phyloP scores from a whole-genome alignment of 768 basidiomycete genomes.

The Suillus hirtellus region DNA sequence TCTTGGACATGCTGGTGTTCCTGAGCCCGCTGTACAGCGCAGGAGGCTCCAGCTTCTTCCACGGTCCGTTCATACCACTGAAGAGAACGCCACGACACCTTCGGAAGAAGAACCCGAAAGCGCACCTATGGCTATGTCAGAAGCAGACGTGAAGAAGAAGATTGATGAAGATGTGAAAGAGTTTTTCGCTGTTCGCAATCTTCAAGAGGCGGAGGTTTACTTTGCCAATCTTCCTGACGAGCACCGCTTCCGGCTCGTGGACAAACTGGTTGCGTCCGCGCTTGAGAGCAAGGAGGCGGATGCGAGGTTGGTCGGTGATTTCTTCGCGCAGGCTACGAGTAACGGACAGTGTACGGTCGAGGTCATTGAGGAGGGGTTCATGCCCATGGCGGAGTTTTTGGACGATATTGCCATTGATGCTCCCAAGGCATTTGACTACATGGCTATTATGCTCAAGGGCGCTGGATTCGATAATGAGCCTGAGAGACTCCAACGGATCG shows the following conservation, averaged over 20 bases:
- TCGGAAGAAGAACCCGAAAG: slow-evolving; percentile 53
- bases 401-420: slow-evolving; percentile 74
- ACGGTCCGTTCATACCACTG: slow-evolving; percentile 64
- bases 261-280: slow-evolving; percentile 70
- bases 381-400: slow-evolving; percentile 68
- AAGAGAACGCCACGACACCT: slow-evolving; percentile 44
- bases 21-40: slow-evolving; percentile 55
- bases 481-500: slow-evolving; percentile 55
- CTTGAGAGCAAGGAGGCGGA: slow-evolving; percentile 84
- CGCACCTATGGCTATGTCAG: slow-evolving; percentile 51
- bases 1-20: slow-evolving; percentile 43
- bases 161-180: slow-evolving; percentile 84
- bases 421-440: slow-evolving; percentile 3
- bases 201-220: slow-evolving; percentile 88
- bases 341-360: slow-evolving; percentile 60
- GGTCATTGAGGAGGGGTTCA: slow-evolving; percentile 76
- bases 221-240: slow-evolving; percentile 71
- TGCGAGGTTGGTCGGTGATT: slow-evolving; percentile 71
- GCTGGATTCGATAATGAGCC: slow-evolving; percentile 60
- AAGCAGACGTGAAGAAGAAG: slow-evolving; percentile 69
- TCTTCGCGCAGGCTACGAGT: slow-evolving; percentile 64
- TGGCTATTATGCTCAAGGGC: slow-evolving; percentile 69
- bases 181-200: slow-evolving; percentile 79
- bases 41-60: slow-evolving; percentile 76
- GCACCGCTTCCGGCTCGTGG: slow-evolving; percentile 66